phyloP scores from a whole-genome alignment of 345 rosid species.

The Eucalyptus cloeziana region DNA sequence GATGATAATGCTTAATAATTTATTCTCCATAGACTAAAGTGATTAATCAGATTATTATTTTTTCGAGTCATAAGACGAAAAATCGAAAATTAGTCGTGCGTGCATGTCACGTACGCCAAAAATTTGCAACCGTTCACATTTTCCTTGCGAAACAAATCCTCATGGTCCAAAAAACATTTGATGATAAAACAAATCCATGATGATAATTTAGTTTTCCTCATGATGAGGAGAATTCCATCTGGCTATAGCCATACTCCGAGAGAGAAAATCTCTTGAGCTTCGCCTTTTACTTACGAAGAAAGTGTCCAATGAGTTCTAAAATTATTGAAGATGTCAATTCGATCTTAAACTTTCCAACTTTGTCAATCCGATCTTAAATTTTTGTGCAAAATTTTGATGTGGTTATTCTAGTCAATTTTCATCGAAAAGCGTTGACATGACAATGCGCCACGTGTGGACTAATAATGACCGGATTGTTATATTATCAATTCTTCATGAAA shows the following conservation, averaged over 20 bases:
- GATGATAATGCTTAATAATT: background rate
- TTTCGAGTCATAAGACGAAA: background rate
- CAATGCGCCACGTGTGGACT: accelerated
- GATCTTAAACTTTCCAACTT: background rate
- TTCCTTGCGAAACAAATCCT: background rate
- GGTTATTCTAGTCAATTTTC: background rate
- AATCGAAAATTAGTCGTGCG: background rate
- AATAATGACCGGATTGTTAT: accelerated
- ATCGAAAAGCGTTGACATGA: background rate
- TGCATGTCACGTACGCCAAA: background rate
- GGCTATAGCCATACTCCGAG: background rate
- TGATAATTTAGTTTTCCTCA: background rate
- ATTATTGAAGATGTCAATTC: background rate
- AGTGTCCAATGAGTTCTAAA: background rate
- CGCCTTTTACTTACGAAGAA: background rate
- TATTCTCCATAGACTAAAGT: background rate
- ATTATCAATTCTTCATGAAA: background rate
- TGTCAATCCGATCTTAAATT: accelerated
- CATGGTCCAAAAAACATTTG: background rate
- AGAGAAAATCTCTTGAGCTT: background rate
- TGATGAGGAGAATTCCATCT: background rate
- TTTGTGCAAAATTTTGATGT: background rate
- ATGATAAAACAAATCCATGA: background rate
- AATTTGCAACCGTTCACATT: background rate
- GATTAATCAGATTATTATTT: background rate